These are phyloP conservation scores for Brettanomyces sp. DNA, from an alignment of 805 yeast species.

Conservation along the genomic window DNA sequence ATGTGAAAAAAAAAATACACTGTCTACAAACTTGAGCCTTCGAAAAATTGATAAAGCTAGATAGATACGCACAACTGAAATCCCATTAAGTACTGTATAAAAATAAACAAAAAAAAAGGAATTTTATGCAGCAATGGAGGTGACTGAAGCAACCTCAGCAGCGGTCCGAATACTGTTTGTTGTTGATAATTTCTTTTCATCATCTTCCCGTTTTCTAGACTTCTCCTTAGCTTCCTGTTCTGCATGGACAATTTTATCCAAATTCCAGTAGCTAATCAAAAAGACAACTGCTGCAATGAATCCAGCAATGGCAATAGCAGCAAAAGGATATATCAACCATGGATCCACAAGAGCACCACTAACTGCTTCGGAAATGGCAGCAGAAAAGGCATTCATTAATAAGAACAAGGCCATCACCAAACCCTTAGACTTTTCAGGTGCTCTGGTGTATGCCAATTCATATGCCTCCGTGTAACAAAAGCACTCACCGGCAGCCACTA, in stretches of 20 bases:
- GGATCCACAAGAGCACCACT: conserved; percentile 34
- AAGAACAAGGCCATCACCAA: conserved; percentile 38
- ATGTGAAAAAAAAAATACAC: neutral
- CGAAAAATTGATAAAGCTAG: too few species aligned
- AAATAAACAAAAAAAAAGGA: too few species aligned
- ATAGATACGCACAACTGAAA: too few species aligned
- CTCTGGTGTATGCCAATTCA: conserved; percentile 43
- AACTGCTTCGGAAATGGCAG: conserved; percentile 36
- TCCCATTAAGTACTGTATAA: too few species aligned
- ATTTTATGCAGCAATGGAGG: neutral
- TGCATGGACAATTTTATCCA: conserved; percentile 20
- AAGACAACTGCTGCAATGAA: conserved; percentile 23
- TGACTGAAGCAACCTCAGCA: neutral
- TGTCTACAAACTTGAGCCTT: too few species aligned
- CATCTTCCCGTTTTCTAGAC: conserved; percentile 3
- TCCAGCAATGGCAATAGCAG: conserved; percentile 30
- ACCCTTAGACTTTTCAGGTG: conserved; percentile 44
- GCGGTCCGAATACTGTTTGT: conserved; percentile 1
- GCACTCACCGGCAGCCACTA: conserved; percentile 43
- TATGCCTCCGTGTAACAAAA: conserved; percentile 41
- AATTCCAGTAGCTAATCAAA: conserved; percentile 21
- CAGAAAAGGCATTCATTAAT: conserved; percentile 33
- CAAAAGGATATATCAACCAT: conserved; percentile 32
- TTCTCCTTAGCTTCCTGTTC: conserved; percentile 15
- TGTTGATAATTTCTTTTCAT: neutral